Evolutionary conservation across 1,284 basidiomycete species (phyloP).

Genomic region (Malassezia caprae): DNA sequence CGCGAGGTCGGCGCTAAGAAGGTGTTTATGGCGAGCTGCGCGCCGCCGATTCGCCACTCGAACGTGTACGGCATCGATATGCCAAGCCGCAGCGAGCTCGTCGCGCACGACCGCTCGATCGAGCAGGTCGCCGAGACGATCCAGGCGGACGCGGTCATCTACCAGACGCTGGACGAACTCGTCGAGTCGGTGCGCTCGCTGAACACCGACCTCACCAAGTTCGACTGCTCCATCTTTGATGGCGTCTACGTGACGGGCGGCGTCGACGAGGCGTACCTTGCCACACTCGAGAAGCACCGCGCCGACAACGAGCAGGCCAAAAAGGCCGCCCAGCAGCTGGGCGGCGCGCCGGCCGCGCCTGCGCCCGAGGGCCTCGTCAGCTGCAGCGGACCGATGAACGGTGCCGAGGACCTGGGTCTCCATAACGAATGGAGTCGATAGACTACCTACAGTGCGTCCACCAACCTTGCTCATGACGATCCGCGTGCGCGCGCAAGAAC

Average conservation of each 20-base stretch:
- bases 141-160: constrained; percentile 92
- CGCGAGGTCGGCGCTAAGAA: constrained; percentile 97
- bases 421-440: constrained; percentile 14
- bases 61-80: constrained; percentile 99
- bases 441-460: constrained; percentile 17
- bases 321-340: constrained; percentile 19
- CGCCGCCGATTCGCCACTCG: constrained; percentile 85
- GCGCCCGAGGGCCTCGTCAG: constrained; percentile 24
- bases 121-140: constrained; percentile 71
- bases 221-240: constrained; percentile 97
- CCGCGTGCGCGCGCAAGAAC: constrained; percentile 22
- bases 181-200: constrained; percentile 76
- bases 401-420: constrained; percentile 38
- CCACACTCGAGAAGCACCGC: constrained; percentile 64
- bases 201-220: constrained; percentile 67
- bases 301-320: constrained; percentile 69
- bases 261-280: constrained; percentile 77
- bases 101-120: constrained; percentile 71
- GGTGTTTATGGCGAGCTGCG: constrained; percentile 92
- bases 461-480: constrained; percentile 27
- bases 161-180: constrained; percentile 87
- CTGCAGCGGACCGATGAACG: constrained; percentile 45
- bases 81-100: constrained; percentile 87
- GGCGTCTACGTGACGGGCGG: constrained; percentile 94
- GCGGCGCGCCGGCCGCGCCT: constrained; percentile 16